Conservation (phyloP, 2,329 filamentous ascomycete species). For the Fusarium phyllophilum region DNA sequence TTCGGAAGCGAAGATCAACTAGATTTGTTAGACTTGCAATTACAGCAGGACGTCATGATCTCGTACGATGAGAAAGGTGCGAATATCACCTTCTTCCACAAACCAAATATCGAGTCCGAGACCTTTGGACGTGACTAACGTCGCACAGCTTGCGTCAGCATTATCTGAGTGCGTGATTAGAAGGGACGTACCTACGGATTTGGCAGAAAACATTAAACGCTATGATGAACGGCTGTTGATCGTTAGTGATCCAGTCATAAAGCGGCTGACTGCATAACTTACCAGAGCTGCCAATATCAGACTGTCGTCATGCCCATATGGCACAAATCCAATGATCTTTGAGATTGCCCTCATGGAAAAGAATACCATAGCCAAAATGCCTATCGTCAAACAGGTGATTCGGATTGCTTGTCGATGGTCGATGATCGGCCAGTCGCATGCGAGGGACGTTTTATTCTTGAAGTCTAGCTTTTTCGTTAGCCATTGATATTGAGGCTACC, state of each 20-base stretch:
- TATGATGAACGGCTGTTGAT: not conserved
- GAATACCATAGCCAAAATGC: not conserved
- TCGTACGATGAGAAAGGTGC: not conserved
- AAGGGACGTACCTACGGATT: not conserved
- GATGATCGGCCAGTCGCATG: not conserved
- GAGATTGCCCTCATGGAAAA: not conserved
- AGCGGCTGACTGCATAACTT: not conserved
- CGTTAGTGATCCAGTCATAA: too few species aligned
- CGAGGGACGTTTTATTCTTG: not conserved
- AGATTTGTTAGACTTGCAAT: not conserved
- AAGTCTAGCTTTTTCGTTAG: not conserved
- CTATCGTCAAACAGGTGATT: not conserved
- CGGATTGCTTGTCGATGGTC: not conserved
- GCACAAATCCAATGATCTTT: not conserved
- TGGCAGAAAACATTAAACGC: not conserved
- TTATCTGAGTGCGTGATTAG: accelerated
- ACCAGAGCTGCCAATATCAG: not conserved
- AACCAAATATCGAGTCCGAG: not conserved
- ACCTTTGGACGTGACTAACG: not conserved
- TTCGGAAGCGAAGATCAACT: not conserved
- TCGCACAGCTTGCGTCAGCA: not conserved
- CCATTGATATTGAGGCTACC: not conserved
- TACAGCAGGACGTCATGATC: accelerated
- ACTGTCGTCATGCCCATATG: constrained; percentile 3
- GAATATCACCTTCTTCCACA: not conserved